A percentile compares a stretch with the other conserved stretches of the same genome.
These are phyloP conservation scores for Pythium aristosporum DNA, from an alignment of 352 stramenopile species.

Conservation along the genomic window DNA sequence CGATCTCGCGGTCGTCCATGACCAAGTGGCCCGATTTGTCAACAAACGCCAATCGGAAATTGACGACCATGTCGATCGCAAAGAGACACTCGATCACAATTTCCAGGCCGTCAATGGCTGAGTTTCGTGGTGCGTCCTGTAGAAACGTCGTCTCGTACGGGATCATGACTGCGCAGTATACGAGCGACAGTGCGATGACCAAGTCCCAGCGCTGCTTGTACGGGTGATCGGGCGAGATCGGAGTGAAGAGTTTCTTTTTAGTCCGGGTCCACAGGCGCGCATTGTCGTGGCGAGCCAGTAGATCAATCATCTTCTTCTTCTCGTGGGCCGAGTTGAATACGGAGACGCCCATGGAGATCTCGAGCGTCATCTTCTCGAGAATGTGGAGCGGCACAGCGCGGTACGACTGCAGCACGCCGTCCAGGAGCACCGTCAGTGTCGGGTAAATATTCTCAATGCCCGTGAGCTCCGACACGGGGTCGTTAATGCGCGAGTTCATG, in stretches of 20 bases:
- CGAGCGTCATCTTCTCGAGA: conserved; percentile 59
- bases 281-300: conserved; percentile 43
- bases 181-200: conserved; percentile 37
- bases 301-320: conserved; percentile 65
- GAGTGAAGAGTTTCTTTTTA: conserved; percentile 29
- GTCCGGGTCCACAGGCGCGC: conserved; percentile 27
- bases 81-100: conserved; percentile 47
- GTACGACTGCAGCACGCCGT: conserved; percentile 61
- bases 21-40: conserved; percentile 37
- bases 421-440: conserved; percentile 61
- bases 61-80: conserved; percentile 54
- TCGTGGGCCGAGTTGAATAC: conserved; percentile 75
- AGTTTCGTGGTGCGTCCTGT: conserved; percentile 20
- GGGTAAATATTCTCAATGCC: conserved; percentile 72
- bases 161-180: conserved; percentile 58
- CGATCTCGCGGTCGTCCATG: conserved; percentile 27
- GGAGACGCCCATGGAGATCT: conserved; percentile 73
- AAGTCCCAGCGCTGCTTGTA: conserved; percentile 57
- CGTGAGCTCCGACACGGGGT: conserved; percentile 49
- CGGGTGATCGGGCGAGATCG: conserved; percentile 51
- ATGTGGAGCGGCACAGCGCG: conserved; percentile 56
- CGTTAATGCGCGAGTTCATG: conserved; percentile 51
- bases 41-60: conserved; percentile 48
- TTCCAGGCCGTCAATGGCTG: conserved; percentile 36
- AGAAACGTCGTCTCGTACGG: conserved; percentile 70